These are phyloP conservation scores for Tubosaeta sp. DNA, from an alignment of 768 basidiomycete genomes.

Conservation along the genomic window DNA sequence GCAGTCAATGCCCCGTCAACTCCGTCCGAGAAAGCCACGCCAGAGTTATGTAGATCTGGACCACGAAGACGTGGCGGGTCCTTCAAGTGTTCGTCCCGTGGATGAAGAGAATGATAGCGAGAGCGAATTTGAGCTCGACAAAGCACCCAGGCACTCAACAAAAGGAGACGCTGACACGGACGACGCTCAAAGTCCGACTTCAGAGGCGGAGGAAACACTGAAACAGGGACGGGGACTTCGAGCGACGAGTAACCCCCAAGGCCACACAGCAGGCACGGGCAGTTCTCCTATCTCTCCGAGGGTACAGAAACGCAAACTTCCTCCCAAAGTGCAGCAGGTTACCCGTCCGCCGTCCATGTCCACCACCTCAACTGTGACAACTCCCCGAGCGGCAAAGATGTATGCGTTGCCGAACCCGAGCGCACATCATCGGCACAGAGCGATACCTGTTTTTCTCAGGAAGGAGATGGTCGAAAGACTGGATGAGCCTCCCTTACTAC, in stretches of 20 bases:
- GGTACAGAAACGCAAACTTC: slow-evolving; percentile 20
- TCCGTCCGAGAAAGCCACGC: slow-evolving; percentile 52
- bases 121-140: slow-evolving; percentile 54
- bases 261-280: background rate
- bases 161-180: slow-evolving; percentile 24
- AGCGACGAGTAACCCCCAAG: background rate
- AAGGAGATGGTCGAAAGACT: slow-evolving; percentile 59
- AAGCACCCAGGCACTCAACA: slow-evolving; percentile 27
- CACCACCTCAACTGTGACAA: slow-evolving; percentile 4
- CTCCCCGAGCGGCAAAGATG: slow-evolving; percentile 34
- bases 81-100: slow-evolving; percentile 29
- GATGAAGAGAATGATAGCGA: slow-evolving; percentile 36
- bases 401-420: slow-evolving; percentile 61
- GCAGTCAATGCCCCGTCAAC: slow-evolving; percentile 45
- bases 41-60: slow-evolving; percentile 46
- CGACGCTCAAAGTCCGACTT: slow-evolving; percentile 9
- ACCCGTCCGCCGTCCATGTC: slow-evolving; percentile 3
- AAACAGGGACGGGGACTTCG: slow-evolving; percentile 9
- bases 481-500: slow-evolving; percentile 44
- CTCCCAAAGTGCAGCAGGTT: slow-evolving; percentile 10
- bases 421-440: slow-evolving; percentile 69
- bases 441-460: slow-evolving; percentile 54
- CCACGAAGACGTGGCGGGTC: slow-evolving; percentile 31
- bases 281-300: slow-evolving; percentile 5
- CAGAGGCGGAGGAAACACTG: slow-evolving; percentile 13